Evolutionary conservation across 495 filamentous ascomycete genomes (phyloP), one percentile per base, ranked within the genome.

Genomic region (Zalerion maritima): DNA sequence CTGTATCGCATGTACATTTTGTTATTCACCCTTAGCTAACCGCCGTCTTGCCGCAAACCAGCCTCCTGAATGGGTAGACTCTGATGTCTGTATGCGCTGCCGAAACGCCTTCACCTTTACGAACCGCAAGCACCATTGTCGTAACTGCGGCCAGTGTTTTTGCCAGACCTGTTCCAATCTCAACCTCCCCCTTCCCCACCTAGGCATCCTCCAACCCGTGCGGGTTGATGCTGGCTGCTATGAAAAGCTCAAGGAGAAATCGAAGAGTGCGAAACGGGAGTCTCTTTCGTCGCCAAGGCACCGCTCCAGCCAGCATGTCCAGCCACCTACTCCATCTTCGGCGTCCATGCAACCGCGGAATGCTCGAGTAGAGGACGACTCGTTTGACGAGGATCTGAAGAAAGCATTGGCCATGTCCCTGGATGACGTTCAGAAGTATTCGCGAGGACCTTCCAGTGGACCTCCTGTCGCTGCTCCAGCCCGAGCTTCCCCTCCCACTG

Each of bases 21-120:
- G 11, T 35, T 29, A 15, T 19, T 27, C 23, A 33, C 20, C 16
- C 3, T 18, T 13, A 13, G 12, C 28, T 26, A 27, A 14, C 30
- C 45, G n/a, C 34, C 45, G 4, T 35, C 34, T 34, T 38, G 20
- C 37, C 29, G 24, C n/a, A 29, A 12, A 15, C 27, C 39, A 94
- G 86, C 89, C 89, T 3, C 89, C 89, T 3, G 89, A 96, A 51
- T 97, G 89, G 89, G 76, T 76, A 18, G 91, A 97, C 52, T 94
- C 87, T 1, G 89, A 97, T 42, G 89, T 97, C 14, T 97, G 89
- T 46, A 94, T 97, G 89, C 74, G 89, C 49, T 97, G 89, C 44
- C 73, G 89, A 34, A 94, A 86, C 14, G 51, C 84, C 4, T 97
- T 97, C 45, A 94, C 81, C 19, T 96, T 96, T 46, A 96, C 84